These are phyloP conservation scores for Porcisia hertigi DNA, from an alignment of 208 protist species.

Conservation along the genomic window DNA sequence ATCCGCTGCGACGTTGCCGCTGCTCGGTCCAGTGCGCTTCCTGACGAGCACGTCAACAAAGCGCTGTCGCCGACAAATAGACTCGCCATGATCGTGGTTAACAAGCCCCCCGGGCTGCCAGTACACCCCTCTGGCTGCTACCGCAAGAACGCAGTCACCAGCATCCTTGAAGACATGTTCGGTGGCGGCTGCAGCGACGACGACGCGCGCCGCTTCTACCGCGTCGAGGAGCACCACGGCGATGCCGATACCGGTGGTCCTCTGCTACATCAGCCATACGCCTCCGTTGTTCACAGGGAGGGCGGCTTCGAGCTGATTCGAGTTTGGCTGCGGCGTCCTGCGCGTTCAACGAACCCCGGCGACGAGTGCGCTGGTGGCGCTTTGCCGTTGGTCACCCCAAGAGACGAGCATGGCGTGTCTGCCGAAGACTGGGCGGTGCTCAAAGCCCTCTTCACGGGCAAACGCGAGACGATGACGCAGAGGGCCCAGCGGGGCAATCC, in stretches of 20 bases:
- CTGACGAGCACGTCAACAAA: background rate
- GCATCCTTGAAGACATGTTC: conserved; percentile 87
- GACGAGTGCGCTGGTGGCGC: background rate
- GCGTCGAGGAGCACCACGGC: conserved; percentile 16
- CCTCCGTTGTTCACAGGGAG: conserved; percentile 44
- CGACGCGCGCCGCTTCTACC: conserved; percentile 12
- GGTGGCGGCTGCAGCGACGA: conserved; percentile 36
- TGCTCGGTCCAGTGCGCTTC: background rate
- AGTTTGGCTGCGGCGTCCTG: conserved; percentile 34
- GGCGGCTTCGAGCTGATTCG: conserved; percentile 74
- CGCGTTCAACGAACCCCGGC: background rate
- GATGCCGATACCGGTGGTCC: background rate
- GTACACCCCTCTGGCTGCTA: conserved; percentile 92
- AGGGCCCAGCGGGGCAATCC: background rate
- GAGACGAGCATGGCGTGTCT: conserved; percentile 22
- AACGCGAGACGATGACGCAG: background rate
- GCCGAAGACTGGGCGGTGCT: conserved; percentile 43
- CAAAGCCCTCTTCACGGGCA: conserved; percentile 1
- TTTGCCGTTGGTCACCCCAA: background rate
- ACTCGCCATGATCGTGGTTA: conserved; percentile 54
- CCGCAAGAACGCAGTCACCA: conserved; percentile 92
- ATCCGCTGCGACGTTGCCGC: conserved; percentile 43
- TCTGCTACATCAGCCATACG: conserved; percentile 26
- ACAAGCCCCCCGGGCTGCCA: conserved; percentile 74
- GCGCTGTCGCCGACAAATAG: conserved; percentile 41